Conservation (phyloP, 768 basidiomycete species). For the Leccinum subgranulosum region DNA sequence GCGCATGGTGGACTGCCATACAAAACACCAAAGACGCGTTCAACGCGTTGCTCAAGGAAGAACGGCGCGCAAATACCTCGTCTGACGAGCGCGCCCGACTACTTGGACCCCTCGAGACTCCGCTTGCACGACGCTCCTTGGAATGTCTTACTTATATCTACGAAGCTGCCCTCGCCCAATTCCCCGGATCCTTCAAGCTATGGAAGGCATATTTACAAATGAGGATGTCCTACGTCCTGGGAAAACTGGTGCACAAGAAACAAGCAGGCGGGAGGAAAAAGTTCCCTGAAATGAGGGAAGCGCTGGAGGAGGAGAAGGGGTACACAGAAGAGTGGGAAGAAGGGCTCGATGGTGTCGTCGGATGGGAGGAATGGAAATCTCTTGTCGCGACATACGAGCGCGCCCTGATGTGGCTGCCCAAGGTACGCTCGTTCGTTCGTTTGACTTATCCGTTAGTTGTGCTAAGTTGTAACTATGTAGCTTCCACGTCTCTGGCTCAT, state of each 20-base stretch:
- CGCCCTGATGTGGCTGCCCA: slow-evolving; percentile 91
- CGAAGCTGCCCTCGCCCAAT: slow-evolving; percentile 84
- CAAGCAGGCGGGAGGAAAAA: slow-evolving; percentile 87
- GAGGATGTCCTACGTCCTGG: slow-evolving; percentile 84
- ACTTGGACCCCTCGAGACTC: slow-evolving; percentile 77
- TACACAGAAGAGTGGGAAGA: slow-evolving; percentile 83
- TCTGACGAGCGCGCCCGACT: slow-evolving; percentile 52
- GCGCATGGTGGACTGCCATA: slow-evolving; percentile 92
- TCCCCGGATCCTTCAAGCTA: slow-evolving; percentile 88
- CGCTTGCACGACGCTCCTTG: slow-evolving; percentile 67
- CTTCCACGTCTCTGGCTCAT: slow-evolving; percentile 93
- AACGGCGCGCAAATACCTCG: slow-evolving; percentile 42
- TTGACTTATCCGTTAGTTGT: neutral
- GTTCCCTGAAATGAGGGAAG: slow-evolving; percentile 86
- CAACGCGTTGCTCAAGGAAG: slow-evolving; percentile 52
- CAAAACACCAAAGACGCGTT: slow-evolving; percentile 68
- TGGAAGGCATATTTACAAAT: slow-evolving; percentile 92
- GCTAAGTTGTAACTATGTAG: slow-evolving; percentile 38
- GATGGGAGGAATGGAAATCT: slow-evolving; percentile 93
- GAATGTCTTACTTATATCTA: slow-evolving; percentile 91
- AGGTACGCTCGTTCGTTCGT: slow-evolving; percentile 45
- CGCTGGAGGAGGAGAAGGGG: slow-evolving; percentile 79
- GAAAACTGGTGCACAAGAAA: slow-evolving; percentile 68
- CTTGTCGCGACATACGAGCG: slow-evolving; percentile 89
- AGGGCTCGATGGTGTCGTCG: slow-evolving; percentile 83